Conservation (phyloP, 225 moss, liverwort and hornwort genomes). For the Antitrichia curtipendula region DNA sequence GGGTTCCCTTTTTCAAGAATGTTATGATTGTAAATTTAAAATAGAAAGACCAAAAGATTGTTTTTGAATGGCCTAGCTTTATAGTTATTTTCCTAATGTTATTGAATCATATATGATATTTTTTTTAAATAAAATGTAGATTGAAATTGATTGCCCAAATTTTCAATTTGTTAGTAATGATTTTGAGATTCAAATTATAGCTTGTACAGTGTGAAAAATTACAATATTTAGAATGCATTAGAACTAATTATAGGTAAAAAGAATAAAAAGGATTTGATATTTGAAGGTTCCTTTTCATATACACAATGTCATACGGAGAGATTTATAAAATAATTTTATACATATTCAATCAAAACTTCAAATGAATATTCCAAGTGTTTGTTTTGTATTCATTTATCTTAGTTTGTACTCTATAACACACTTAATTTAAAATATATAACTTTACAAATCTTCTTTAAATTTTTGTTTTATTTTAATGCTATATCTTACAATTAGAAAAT, state of each 20-base stretch:
- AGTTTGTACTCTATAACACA: too few relatives aligned
- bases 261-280: neutral
- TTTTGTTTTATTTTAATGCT: too few relatives aligned
- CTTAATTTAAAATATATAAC: too few relatives aligned
- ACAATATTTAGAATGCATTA: neutral
- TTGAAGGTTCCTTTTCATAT: neutral
- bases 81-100: too few relatives aligned
- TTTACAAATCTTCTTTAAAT: too few relatives aligned
- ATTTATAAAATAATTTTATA: neutral
- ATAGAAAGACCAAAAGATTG: rapidly evolving
- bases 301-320: too few relatives aligned
- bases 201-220: neutral
- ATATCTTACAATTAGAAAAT: neutral
- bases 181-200: neutral
- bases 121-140: neutral
- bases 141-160: neutral
- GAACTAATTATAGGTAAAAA: neutral
- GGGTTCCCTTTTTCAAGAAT: too few relatives aligned
- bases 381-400: too few relatives aligned
- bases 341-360: too few relatives aligned
- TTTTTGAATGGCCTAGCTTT: too few relatives aligned
- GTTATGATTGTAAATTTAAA: too few relatives aligned
- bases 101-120: neutral
- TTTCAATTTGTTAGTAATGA: neutral
- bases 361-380: too few relatives aligned